A percentile compares a stretch with the other conserved stretches of the same genome.
These are phyloP conservation scores for Leishmania amazonensis DNA, from an alignment of 208 protist species.

Conservation along the genomic window DNA sequence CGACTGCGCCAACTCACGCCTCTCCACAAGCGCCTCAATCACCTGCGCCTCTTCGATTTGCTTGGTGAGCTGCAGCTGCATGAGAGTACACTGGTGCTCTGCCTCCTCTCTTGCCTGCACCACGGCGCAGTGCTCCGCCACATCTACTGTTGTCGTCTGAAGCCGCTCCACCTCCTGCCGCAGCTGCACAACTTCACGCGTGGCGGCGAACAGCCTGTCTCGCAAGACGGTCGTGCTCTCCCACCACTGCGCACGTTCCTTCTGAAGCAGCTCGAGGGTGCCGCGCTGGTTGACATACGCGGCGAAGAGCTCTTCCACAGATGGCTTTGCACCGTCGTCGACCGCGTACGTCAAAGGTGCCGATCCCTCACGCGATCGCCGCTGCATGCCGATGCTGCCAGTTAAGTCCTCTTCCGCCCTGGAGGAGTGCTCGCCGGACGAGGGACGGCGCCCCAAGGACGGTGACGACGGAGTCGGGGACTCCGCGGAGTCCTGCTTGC, in stretches of 20 bases:
- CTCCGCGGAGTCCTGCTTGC: not conserved
- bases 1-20: slow-evolving; percentile 7
- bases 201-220: slow-evolving; percentile 32
- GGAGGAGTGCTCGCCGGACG: not conserved
- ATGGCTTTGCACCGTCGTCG: not conserved
- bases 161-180: slow-evolving; percentile 41
- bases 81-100: slow-evolving; percentile 29
- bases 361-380: not conserved
- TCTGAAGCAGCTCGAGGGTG: slow-evolving; percentile 35
- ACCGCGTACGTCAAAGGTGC: not conserved
- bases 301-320: slow-evolving; percentile 30
- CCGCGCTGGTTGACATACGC: slow-evolving; percentile 25
- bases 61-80: slow-evolving; percentile 40
- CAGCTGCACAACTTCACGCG: slow-evolving; percentile 49
- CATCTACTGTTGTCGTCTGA: slow-evolving; percentile 40
- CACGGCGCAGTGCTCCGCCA: slow-evolving; percentile 31
- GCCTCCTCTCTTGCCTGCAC: slow-evolving; percentile 36
- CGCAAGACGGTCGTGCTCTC: slow-evolving; percentile 27
- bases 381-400: not conserved
- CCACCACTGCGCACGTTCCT: slow-evolving; percentile 39
- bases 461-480: not conserved
- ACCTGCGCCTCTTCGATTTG: slow-evolving; percentile 30
- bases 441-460: not conserved
- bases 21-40: slow-evolving; percentile 17
- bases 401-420: slow-evolving; percentile 1